Base-by-base conservation (phyloP, 1,284 basidiomycete genomes). In the Sporisorium reilianum region DNA sequence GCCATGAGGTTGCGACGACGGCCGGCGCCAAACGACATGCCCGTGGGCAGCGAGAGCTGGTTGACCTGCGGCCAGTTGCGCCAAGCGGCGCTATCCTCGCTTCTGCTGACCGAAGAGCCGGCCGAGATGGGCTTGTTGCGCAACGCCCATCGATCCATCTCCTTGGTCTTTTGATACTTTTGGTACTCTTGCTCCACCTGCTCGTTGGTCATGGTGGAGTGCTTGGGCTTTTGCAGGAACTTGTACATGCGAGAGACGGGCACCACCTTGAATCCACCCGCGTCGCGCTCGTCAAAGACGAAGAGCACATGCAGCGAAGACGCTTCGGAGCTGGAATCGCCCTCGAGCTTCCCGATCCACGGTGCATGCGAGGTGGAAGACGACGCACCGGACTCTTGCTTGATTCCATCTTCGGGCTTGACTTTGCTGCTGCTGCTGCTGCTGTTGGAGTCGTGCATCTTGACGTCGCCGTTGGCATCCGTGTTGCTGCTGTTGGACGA, bases 261-360 rank as follows among this genome's bases (percentile, higher is more conserved):
- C 26, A 84, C 78, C 44, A 83, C 76, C 42, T 80, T 80, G 77
- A 84, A 84, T 4, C 80, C 82, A 50, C 83, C 83, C 2, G 75
- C 71, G 42, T 79, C 77, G 9, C 79, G 66, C 53, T 82, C 80
- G 61, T 84, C 83, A 44, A 84, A 83, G 40, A 78, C 80, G 51
- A 84, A 84, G 18, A 84, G 75, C 12, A 82, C 83, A 56, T 84
- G 82, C n/a, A 79, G 72, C 26, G 77, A 80, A 4, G 79, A 69
- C 0, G 78, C 72, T 48, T 75, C 69, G 18, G 73, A 73, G 68
- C 73, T 69, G 9, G 76, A 78, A 40, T 83, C 83, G 25, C 83
- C 83, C 34, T 84, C 83, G 5, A 84, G 75, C 67, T 82, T 83
- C 18, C 83, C 83, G 46, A 84, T 72, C 83, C 83, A 84, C 10